Evolutionary conservation across 345 rosid genomes (phyloP).

Genomic region (Acer campestre): DNA sequence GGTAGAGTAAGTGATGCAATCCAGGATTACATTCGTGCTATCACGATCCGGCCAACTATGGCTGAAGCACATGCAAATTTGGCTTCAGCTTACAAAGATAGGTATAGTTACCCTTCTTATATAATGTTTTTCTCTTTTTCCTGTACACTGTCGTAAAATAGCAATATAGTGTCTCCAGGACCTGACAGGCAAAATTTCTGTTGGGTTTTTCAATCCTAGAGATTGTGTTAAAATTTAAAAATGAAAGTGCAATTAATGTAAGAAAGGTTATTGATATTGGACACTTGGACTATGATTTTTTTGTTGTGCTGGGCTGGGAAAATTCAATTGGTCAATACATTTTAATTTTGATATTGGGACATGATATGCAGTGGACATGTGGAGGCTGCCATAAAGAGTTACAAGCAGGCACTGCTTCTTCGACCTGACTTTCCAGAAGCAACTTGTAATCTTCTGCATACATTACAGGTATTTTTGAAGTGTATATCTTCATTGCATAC

Average conservation of each 20-base stretch:
- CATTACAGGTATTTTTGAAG: constrained; percentile 64
- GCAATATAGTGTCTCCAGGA: background rate
- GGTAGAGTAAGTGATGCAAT: constrained; percentile 96
- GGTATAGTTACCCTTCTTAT: constrained; percentile 45
- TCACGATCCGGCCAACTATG: constrained; percentile 82
- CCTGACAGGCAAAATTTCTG: no score
- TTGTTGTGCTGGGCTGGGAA: background rate
- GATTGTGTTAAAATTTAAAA: background rate
- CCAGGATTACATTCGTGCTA: constrained; percentile 88
- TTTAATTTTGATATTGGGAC: constrained; percentile 7
- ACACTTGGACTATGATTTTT: background rate
- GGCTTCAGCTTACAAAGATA: constrained; percentile 99
- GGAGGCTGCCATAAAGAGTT: constrained; percentile 92
- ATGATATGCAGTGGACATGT: constrained; percentile 71
- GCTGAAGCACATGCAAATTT: constrained; percentile 99
- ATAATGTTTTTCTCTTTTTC: background rate
- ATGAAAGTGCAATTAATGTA: background rate
- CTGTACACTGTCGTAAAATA: background rate
- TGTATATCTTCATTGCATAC: background rate
- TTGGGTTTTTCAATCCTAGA: background rate
- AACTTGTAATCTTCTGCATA: constrained; percentile 94
- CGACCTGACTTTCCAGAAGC: constrained; percentile 98
- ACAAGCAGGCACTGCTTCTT: constrained; percentile 78
- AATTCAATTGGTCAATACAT: background rate
- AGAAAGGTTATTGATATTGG: background rate